These are phyloP conservation scores for Zoysia matrella DNA, from an alignment of 202 grass and related monocot species.

Conservation along the genomic window DNA sequence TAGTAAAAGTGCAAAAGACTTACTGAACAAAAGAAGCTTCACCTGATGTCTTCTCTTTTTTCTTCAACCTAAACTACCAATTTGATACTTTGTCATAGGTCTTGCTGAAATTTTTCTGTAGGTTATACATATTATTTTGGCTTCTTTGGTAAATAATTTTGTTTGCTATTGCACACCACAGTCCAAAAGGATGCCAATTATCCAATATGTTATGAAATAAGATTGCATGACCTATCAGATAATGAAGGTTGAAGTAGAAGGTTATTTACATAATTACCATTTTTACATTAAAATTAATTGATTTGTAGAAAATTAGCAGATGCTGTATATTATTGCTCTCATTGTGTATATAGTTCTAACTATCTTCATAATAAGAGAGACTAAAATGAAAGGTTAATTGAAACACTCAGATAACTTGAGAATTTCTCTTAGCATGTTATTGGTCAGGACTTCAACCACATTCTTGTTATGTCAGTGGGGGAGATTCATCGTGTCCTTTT, in stretches of 20 bases:
- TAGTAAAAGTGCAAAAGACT: slow-evolving; percentile 32
- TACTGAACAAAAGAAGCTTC: slow-evolving; percentile 27
- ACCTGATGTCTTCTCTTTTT: slow-evolving; percentile 20
- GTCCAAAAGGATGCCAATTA: background rate
- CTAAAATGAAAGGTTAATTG: slow-evolving; percentile 34
- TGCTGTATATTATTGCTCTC: background rate
- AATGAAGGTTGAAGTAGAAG: slow-evolving; percentile 1
- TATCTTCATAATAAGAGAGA: slow-evolving; percentile 23
- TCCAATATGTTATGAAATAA: background rate
- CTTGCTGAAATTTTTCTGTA: background rate
- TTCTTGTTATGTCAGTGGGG: slow-evolving; percentile 15
- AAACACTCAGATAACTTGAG: slow-evolving; percentile 22
- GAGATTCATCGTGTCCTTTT: background rate
- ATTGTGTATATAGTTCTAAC: background rate
- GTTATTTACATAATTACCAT: slow-evolving; percentile 6
- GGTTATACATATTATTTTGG: slow-evolving; percentile 8
- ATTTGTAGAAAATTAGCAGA: background rate
- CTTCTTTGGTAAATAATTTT: background rate
- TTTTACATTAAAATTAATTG: background rate
- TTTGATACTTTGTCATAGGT: slow-evolving; percentile 18
- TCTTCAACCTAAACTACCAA: slow-evolving; percentile 4
- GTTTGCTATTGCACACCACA: background rate
- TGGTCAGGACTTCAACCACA: slow-evolving; percentile 13
- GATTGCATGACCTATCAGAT: background rate
- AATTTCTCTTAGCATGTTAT: slow-evolving; percentile 3